Evolutionary conservation across 345 rosid genomes (phyloP), one percentile per base, ranked within the genome.

Genomic region (Microcos paniculata): DNA sequence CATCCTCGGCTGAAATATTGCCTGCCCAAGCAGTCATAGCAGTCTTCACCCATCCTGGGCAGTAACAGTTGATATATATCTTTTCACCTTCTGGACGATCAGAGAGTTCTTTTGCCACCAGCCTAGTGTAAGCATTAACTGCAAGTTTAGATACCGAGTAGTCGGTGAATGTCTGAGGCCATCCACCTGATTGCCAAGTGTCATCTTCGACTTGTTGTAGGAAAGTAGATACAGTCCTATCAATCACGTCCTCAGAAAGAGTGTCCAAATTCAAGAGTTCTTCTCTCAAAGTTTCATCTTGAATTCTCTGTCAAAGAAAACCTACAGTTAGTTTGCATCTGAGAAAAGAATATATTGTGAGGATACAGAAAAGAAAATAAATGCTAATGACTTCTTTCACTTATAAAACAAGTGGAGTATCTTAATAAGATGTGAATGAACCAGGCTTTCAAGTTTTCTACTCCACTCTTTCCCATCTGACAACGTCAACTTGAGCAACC

Each of bases 1-100:
- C 99, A 28, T 87, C 86, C 79, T 86, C 98, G 8, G 90, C 84
- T 28, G 99, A 85, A 52, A 90, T 11, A 77, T 87, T 90, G n/a
- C 99, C 99, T 4, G 97, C 90, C 93, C 96, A 96, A 55, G 96
- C 92, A 0, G 98, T 93, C 97, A 96, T 86, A 0, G 98, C 96
- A n/a, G 98, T 96, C 86, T 89, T 96, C 14, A 90, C 99, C 99
- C 95, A 92, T 57, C 99, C 99, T 0, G 99, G 99, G 78, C 99
- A 96, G 84, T 86, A 96, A 71, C 96, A 92, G 76, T 96, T 96
- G 69, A 90, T 83, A 67, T 84, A 87, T 65, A 96, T 90, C 85
- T 90, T 92, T 81, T 86, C 70, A 46, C 92, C 99, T 28, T 92
- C 97, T 5, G 91, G 88, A 55, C 92, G 90, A 64, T 88, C 84